Evolutionary conservation across 2,329 filamentous ascomycete species (phyloP).

Genomic region (Pezicula rhizophila): DNA sequence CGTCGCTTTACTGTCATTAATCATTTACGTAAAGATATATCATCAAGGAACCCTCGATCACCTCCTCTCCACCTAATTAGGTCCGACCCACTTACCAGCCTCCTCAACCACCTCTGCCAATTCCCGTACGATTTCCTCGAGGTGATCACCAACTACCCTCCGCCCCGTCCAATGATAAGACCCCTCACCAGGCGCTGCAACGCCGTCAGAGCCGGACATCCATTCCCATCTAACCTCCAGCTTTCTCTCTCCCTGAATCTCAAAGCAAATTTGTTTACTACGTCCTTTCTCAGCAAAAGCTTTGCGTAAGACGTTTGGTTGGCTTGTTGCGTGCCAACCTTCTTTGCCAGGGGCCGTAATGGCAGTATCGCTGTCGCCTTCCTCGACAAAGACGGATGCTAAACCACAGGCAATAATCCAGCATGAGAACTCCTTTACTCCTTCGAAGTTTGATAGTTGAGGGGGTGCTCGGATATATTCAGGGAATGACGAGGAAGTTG

Average conservation of each 20-base stretch:
- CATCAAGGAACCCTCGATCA: neutral
- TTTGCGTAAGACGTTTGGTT: conserved; percentile 11
- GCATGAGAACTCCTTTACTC: conserved; percentile 19
- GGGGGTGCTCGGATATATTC: conserved; percentile 12
- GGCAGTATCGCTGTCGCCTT: neutral
- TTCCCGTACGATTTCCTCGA: conserved; percentile 14
- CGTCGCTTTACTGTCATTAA: too few relatives aligned
- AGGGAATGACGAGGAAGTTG: conserved; percentile 10
- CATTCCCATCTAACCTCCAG: conserved; percentile 4
- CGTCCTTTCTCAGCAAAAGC: neutral
- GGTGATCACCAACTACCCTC: conserved; percentile 7
- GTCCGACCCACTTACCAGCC: conserved; percentile 13
- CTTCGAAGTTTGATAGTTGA: conserved; percentile 6
- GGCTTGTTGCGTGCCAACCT: conserved; percentile 12
- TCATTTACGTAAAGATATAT: too few relatives aligned
- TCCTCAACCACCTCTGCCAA: conserved; percentile 17
- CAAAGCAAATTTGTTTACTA: neutral
- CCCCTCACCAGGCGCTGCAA: conserved; percentile 10
- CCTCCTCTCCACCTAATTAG: neutral
- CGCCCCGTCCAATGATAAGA: conserved; percentile 17
- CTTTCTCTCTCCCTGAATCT: neutral
- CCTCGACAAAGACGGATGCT: conserved; percentile 6
- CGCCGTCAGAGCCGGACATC: neutral
- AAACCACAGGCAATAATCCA: conserved; percentile 20
- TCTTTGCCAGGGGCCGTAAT: neutral